A percentile compares a stretch with the other conserved stretches of the same genome.
Evolutionary conservation across 768 basidiomycete species (phyloP).

Genomic region (Amanita rubescens): DNA sequence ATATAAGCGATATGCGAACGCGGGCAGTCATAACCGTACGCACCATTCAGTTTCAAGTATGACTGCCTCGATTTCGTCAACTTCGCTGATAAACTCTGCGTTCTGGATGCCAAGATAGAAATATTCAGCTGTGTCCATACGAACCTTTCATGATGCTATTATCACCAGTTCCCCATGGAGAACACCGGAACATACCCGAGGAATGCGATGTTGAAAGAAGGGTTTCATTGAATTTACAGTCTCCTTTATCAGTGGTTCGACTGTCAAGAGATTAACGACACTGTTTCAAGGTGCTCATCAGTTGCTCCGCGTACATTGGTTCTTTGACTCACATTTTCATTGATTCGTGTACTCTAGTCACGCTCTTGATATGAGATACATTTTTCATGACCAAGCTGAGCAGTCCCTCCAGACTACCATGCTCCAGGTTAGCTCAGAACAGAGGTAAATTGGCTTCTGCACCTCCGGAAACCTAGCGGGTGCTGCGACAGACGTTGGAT

Average conservation of each 20-base stretch:
- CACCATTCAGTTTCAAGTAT: slow-evolving; percentile 82
- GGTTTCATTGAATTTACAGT: slow-evolving; percentile 38
- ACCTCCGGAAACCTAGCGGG: slow-evolving; percentile 46
- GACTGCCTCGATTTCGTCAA: slow-evolving; percentile 58
- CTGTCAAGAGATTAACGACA: slow-evolving; percentile 53
- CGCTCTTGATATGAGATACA: slow-evolving; percentile 65
- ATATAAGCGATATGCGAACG: not conserved
- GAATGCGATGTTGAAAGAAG: slow-evolving; percentile 77
- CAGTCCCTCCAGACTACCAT: slow-evolving; percentile 44
- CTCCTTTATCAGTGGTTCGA: slow-evolving; percentile 37
- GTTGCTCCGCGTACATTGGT: not conserved
- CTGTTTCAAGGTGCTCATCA: slow-evolving; percentile 29
- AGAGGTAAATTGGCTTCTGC: slow-evolving; percentile 30
- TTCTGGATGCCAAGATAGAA: slow-evolving; percentile 73
- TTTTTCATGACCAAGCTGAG: slow-evolving; percentile 54
- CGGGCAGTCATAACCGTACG: slow-evolving; percentile 12
- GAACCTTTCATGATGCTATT: slow-evolving; percentile 41
- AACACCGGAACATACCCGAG: slow-evolving; percentile 43
- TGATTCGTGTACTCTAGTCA: slow-evolving; percentile 72
- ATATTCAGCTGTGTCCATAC: slow-evolving; percentile 75
- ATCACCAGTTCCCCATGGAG: not conserved
- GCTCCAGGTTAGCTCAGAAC: slow-evolving; percentile 29
- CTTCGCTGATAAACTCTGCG: slow-evolving; percentile 56
- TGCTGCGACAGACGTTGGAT: slow-evolving; percentile 42
- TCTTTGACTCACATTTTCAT: slow-evolving; percentile 65